Conservation (phyloP, 805 yeast genomes). For the Candida pseudofarinosa region DNA sequence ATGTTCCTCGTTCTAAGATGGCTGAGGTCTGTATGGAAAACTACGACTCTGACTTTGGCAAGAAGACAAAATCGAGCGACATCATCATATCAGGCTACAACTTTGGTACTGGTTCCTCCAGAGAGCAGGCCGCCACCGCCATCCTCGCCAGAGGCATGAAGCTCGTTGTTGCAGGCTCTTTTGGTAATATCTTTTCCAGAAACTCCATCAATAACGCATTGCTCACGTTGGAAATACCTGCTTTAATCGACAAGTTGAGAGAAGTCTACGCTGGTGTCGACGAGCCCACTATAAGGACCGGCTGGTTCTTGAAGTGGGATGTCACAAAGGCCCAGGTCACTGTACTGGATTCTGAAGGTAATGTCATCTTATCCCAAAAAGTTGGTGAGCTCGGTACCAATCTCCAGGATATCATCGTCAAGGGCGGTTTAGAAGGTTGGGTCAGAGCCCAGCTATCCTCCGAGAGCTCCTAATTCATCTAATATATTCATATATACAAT, state of each 20-base stretch:
- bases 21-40: slow-evolving; percentile 99
- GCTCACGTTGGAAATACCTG: slow-evolving; percentile 90
- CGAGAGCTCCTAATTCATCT: not conserved
- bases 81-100: slow-evolving; percentile 89
- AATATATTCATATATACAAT: no score
- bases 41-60: slow-evolving; percentile 84
- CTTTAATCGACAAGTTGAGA: slow-evolving; percentile 72
- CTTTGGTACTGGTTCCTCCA: slow-evolving; percentile 97
- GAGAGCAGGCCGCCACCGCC: slow-evolving; percentile 99
- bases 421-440: slow-evolving; percentile 99
- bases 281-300: slow-evolving; percentile 91
- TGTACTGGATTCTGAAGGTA: slow-evolving; percentile 63
- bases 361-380: slow-evolving; percentile 69
- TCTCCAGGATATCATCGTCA: slow-evolving; percentile 92
- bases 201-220: slow-evolving; percentile 96
- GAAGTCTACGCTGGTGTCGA: slow-evolving; percentile 52
- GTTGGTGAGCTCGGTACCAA: slow-evolving; percentile 96
- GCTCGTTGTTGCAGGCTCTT: slow-evolving; percentile 93
- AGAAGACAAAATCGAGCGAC: slow-evolving; percentile 81
- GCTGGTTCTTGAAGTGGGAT: slow-evolving; percentile 90
- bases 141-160: slow-evolving; percentile 90
- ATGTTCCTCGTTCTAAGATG: slow-evolving; percentile 91
- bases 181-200: slow-evolving; percentile 94
- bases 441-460: slow-evolving; percentile 63
- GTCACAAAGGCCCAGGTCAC: slow-evolving; percentile 79